Evolutionary conservation across 805 yeast species (phyloP), one percentile per base, ranked within the genome.

Genomic region (Nakazawaea peltata): DNA sequence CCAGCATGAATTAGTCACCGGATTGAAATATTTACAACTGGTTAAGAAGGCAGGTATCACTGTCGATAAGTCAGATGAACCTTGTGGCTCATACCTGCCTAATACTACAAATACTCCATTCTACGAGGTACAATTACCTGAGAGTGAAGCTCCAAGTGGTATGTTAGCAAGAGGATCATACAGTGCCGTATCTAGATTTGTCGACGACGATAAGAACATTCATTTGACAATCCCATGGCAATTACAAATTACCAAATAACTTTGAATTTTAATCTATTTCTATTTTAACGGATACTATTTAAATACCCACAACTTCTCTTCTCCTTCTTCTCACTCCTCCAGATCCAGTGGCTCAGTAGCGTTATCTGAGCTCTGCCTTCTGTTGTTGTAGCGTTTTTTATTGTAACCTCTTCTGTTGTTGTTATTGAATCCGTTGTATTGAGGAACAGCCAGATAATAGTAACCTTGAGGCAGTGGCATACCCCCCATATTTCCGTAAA

Each of bases 101-200:
- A 83, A 75, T 55, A 86, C 96, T 3, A 66, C 62, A 39, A 84
- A 74, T 28, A 83, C 80, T 51, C 95, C 94, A 7, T 80, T 57
- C 53, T 87, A 87, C 54, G 95, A 86, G 51, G 44, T 48, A 18
- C 57, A 51, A 26, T 80, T 76, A 45, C 81, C 79, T 9, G 82
- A 72, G 50, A 87, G 82, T 41, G 95, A 86, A 56, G 96, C 96
- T 5, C 97, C 97, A 25, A 70, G 85, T 30, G 97, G 97, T 1
- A 57, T 88, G 56, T 58, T 88, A 44, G 95, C 92, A 3, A 74
- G 97, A 58, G 96, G 96, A 26, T 68, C 74, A 32, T 88, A 85
- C 61, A 71, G 78, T 29, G 94, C 94, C 5, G 67, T 71, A 24
- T 78, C 94, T 12, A 83, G 81, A 56, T 86, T 87, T 50, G 67